Evolutionary conservation across 768 basidiomycete genomes (phyloP).

Genomic region (Tylopilus vinaceipallidus): DNA sequence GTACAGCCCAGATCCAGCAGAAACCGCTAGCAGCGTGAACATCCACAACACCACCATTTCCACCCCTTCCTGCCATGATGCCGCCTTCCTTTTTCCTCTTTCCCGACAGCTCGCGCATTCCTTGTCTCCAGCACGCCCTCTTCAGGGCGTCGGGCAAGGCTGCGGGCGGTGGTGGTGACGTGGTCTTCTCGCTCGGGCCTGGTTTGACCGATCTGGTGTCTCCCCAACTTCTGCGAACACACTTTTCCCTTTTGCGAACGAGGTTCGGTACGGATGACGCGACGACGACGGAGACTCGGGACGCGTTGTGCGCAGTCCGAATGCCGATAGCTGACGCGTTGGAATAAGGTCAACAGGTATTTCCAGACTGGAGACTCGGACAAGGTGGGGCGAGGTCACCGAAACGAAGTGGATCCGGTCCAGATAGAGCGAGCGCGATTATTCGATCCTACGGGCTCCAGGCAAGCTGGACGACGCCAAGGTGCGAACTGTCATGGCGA

Average conservation of each 20-base stretch:
- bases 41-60: background rate
- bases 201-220: background rate
- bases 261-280: background rate
- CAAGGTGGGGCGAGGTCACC: background rate
- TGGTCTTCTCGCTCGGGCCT: background rate
- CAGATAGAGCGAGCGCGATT: background rate
- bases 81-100: background rate
- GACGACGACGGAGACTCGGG: background rate
- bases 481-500: too few species aligned
- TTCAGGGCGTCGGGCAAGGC: slow-evolving; percentile 13
- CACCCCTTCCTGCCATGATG: background rate
- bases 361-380: slow-evolving; percentile 1
- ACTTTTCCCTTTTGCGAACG: background rate
- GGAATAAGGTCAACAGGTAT: background rate
- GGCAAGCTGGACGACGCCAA: background rate
- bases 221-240: background rate
- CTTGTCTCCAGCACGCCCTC: slow-evolving; percentile 16
- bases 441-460: background rate
- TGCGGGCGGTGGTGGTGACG: background rate
- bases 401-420: background rate
- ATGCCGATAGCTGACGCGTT: background rate
- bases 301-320: background rate
- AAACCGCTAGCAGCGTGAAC: background rate
- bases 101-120: slow-evolving; percentile 1
- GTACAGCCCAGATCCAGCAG: background rate